A percentile compares a stretch with the other conserved stretches of the same genome.
These are phyloP conservation scores for Cordyceps fumosorosea DNA, from an alignment of 2,329 filamentous ascomycete species.

Conservation along the genomic window DNA sequence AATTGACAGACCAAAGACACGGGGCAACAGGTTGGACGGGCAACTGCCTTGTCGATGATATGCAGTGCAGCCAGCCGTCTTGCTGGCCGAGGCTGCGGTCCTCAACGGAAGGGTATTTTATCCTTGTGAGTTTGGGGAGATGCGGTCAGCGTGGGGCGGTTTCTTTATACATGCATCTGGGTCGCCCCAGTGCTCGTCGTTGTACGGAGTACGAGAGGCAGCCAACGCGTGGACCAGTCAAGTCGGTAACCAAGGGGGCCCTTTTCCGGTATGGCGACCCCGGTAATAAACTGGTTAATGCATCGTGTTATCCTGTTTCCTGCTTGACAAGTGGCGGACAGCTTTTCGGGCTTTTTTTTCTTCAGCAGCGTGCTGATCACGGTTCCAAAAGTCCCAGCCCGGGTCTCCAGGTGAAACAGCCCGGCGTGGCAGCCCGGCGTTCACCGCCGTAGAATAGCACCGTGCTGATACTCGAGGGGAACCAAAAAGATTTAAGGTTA, in stretches of 20 bases:
- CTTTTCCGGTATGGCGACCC: background rate
- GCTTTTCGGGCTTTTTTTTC: background rate
- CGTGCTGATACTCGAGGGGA: background rate
- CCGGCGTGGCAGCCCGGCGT: background rate
- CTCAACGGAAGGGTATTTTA: background rate
- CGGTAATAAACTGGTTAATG: background rate
- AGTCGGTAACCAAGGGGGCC: no score
- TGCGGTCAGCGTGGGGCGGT: background rate
- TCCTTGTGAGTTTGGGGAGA: background rate
- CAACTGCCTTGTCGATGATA: background rate
- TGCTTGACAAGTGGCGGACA: background rate
- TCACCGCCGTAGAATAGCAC: background rate
- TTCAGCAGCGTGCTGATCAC: background rate
- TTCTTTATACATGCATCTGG: background rate
- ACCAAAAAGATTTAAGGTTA: background rate
- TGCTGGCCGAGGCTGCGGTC: background rate
- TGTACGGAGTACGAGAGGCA: background rate
- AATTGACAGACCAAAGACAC: background rate
- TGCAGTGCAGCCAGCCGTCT: background rate
- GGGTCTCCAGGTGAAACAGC: slow-evolving; percentile 1
- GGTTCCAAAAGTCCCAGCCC: background rate
- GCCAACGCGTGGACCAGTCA: background rate
- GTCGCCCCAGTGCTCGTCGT: no score
- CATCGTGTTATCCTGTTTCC: background rate
- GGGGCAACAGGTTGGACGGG: background rate